These are phyloP conservation scores for Fraxinus baroniana DNA, from an alignment of 305 asterid species.

Conservation along the genomic window DNA sequence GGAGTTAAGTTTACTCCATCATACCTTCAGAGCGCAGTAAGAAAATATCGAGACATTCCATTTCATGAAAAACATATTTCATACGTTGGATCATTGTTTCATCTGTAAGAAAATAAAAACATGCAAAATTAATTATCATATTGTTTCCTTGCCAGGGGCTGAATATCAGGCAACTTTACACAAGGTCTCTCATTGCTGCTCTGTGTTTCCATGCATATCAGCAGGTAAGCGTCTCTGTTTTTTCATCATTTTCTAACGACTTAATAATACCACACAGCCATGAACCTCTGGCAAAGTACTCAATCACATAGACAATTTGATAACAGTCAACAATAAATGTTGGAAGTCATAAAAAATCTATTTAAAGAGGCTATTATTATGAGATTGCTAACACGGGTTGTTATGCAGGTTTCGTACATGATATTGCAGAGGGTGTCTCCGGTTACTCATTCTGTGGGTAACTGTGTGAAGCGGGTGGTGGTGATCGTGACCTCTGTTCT, in stretches of 20 bases:
- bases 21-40: constrained; percentile 45
- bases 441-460: constrained; percentile 55
- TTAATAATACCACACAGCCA: neutral
- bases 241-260: neutral
- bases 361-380: neutral
- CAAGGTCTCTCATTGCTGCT: constrained; percentile 51
- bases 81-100: neutral
- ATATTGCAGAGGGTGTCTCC: constrained; percentile 58
- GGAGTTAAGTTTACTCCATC: constrained; percentile 55
- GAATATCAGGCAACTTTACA: constrained; percentile 42
- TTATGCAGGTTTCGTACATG: constrained; percentile 56
- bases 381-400: constrained; percentile 13
- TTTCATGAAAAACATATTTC: neutral
- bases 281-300: neutral
- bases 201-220: constrained; percentile 63
- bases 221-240: constrained; percentile 31
- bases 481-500: constrained; percentile 55
- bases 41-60: constrained; percentile 17
- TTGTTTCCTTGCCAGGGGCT: constrained; percentile 35
- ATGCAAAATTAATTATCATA: neutral
- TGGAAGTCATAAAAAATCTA: neutral
- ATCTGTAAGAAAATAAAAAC: neutral
- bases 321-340: neutral
- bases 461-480: constrained; percentile 59
- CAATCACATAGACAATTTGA: neutral